Percentiles rank a stretch among this genome's conserved stretches.
Conservation (phyloP, 2,329 filamentous ascomycete genomes). For the Colletotrichum noveboracense region DNA sequence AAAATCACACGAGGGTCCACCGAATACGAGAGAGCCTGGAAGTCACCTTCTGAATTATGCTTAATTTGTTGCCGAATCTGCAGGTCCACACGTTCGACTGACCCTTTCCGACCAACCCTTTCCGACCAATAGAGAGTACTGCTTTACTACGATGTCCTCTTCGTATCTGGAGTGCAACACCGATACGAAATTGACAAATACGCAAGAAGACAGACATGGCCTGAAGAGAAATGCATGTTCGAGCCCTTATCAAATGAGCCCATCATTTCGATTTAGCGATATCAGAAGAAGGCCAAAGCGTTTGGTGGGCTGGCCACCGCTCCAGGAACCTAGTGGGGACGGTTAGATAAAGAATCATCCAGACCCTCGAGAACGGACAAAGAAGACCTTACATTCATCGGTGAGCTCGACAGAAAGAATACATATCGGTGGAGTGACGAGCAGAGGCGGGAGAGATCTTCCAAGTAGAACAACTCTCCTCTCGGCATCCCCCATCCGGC, state of each 20-base stretch:
- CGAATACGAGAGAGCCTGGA: background rate
- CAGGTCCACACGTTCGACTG: background rate
- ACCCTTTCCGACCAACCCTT: background rate
- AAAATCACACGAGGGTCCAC: background rate
- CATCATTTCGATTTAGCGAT: background rate
- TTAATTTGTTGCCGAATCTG: background rate
- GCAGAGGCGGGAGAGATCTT: constrained; percentile 16
- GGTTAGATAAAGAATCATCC: background rate
- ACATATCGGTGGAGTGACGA: background rate
- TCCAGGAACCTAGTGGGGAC: background rate
- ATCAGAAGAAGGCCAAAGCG: constrained; percentile 11
- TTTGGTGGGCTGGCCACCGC: constrained; percentile 18
- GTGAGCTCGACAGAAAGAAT: constrained; percentile 23
- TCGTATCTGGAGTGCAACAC: background rate
- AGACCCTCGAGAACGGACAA: background rate
- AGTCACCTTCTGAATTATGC: background rate
- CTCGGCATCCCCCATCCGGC: constrained; percentile 26
- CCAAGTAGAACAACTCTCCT: constrained; percentile 25
- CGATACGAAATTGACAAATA: background rate
- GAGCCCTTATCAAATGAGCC: background rate
- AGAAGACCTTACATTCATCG: constrained; percentile 19
- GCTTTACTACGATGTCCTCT: background rate
- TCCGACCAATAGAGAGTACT: background rate
- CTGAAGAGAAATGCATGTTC: background rate
- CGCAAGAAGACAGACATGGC: background rate